Evolutionary conservation across 1,284 basidiomycete species (phyloP).

Genomic region (Anthracocystis panici-leucophaei): DNA sequence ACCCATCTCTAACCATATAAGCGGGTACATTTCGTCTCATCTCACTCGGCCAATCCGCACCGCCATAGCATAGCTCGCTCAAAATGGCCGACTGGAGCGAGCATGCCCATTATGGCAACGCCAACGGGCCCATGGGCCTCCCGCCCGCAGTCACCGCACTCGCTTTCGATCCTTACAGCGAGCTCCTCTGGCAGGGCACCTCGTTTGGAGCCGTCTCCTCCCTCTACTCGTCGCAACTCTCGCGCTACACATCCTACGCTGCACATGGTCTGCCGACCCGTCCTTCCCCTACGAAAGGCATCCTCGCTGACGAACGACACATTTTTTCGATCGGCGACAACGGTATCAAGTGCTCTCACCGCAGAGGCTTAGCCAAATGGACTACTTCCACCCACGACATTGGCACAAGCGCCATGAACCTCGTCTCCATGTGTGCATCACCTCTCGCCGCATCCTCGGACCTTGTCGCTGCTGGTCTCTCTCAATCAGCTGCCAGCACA

Average conservation of each 20-base stretch:
- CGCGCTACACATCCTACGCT: slow-evolving; percentile 74
- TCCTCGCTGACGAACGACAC: slow-evolving; percentile 68
- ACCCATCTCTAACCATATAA: not conserved
- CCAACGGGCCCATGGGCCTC: slow-evolving; percentile 57
- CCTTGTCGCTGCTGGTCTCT: slow-evolving; percentile 61
- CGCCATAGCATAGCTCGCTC: not conserved
- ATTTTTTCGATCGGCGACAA: slow-evolving; percentile 69
- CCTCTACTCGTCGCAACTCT: slow-evolving; percentile 77
- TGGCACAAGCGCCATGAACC: slow-evolving; percentile 45
- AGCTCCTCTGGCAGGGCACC: slow-evolving; percentile 87
- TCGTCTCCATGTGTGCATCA: slow-evolving; percentile 64
- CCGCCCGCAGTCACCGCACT: slow-evolving; percentile 70
- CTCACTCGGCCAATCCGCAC: not conserved
- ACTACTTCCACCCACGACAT: slow-evolving; percentile 31
- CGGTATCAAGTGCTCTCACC: slow-evolving; percentile 69
- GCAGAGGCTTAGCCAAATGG: slow-evolving; percentile 70
- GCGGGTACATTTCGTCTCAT: not conserved
- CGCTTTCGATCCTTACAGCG: slow-evolving; percentile 88
- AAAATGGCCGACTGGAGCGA: slow-evolving; percentile 66
- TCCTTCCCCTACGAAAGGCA: slow-evolving; percentile 61
- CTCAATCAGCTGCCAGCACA: slow-evolving; percentile 40
- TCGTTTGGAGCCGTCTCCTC: slow-evolving; percentile 80
- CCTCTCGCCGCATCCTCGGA: slow-evolving; percentile 63
- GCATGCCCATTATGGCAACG: slow-evolving; percentile 58
- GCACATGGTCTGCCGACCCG: slow-evolving; percentile 75